Conservation (phyloP, 352 stramenopile species). For the Pythium biforme region DNA sequence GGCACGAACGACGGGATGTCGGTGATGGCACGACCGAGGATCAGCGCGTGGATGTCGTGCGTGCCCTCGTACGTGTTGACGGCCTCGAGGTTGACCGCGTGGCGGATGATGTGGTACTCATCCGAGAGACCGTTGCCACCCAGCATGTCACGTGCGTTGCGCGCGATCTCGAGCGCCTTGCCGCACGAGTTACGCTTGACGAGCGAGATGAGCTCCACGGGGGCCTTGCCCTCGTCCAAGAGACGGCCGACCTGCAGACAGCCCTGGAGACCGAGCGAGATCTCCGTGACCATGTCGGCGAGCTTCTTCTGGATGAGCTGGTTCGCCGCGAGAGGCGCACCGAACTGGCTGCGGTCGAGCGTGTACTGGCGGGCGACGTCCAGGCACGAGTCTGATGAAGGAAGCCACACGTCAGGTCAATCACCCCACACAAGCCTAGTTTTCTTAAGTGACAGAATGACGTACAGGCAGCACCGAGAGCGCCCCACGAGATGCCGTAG, state of each 20-base stretch:
- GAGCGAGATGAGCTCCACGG: slow-evolving; percentile 93
- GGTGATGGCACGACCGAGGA: slow-evolving; percentile 96
- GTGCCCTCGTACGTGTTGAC: slow-evolving; percentile 99
- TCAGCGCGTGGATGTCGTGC: slow-evolving; percentile 98
- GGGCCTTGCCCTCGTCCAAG: slow-evolving; percentile 78
- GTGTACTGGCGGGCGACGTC: slow-evolving; percentile 93
- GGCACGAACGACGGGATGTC: slow-evolving; percentile 95
- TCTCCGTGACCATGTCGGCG: slow-evolving; percentile 97
- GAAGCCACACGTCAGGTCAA: not conserved
- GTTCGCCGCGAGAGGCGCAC: slow-evolving; percentile 95
- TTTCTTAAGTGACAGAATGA: not conserved
- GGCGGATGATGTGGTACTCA: slow-evolving; percentile 98
- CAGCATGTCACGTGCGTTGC: slow-evolving; percentile 94
- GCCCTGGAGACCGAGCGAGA: slow-evolving; percentile 91
- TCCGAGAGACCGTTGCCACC: slow-evolving; percentile 98
- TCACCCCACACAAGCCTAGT: not conserved
- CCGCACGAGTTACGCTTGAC: slow-evolving; percentile 96
- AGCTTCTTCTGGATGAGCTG: slow-evolving; percentile 99
- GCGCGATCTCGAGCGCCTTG: slow-evolving; percentile 94
- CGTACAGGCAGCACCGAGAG: slow-evolving; percentile 92
- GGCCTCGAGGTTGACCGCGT: slow-evolving; percentile 97
- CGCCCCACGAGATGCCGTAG: slow-evolving; percentile 97
- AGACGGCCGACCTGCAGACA: slow-evolving; percentile 91
- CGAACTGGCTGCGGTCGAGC: slow-evolving; percentile 95
- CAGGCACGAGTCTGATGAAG: slow-evolving; percentile 88